phyloP scores from a whole-genome alignment of 129 eudicot species.

The Pulicaria dysenterica region DNA sequence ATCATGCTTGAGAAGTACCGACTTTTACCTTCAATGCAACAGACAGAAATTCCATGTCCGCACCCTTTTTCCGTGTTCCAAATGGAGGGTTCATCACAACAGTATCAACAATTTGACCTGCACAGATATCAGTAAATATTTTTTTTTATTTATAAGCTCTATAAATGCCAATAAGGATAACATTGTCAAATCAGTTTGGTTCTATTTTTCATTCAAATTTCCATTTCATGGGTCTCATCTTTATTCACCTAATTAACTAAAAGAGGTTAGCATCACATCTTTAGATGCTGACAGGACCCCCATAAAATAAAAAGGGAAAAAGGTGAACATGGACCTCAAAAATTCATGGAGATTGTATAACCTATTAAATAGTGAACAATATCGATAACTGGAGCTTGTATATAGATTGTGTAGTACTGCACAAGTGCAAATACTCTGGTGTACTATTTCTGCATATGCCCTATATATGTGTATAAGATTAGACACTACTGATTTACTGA shows the following conservation, averaged over 20 bases:
- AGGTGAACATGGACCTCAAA: too few species aligned
- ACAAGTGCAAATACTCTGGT: background rate
- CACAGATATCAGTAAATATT: slow-evolving; percentile 5
- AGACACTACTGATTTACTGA: background rate
- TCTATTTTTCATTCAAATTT: too few species aligned
- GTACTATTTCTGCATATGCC: background rate
- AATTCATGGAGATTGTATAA: too few species aligned
- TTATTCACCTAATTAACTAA: too few species aligned
- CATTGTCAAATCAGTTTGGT: too few species aligned
- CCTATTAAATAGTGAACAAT: background rate
- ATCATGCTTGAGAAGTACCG: background rate
- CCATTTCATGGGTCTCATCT: too few species aligned
- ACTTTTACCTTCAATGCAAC: slow-evolving; percentile 70
- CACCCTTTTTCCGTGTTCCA: slow-evolving; percentile 95
- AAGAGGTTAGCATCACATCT: too few species aligned
- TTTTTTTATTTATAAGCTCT: too few species aligned
- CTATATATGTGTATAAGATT: background rate
- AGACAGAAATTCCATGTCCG: slow-evolving; percentile 88
- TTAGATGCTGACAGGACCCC: too few species aligned
- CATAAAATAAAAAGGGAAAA: too few species aligned
- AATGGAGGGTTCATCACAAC: slow-evolving; percentile 99
- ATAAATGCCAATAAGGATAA: too few species aligned
- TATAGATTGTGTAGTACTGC: background rate
- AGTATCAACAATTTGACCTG: slow-evolving; percentile 75
- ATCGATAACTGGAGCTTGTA: background rate